Conservation (phyloP, 306 rosid species). For the Carpinus fangiana region DNA sequence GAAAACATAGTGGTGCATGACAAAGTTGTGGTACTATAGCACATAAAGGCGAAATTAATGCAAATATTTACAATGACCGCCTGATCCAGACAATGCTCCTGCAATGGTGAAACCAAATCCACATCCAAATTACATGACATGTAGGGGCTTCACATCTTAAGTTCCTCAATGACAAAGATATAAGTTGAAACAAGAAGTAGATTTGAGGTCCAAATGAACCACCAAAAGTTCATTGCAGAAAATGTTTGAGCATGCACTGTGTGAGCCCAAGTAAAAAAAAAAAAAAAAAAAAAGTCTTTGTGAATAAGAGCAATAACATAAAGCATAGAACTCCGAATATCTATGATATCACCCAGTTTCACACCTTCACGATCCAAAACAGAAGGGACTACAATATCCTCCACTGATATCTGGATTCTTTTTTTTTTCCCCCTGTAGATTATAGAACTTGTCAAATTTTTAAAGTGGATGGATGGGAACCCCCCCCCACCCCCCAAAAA, state of each 20-base stretch:
- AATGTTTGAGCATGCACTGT: background rate
- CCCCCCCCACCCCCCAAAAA: background rate
- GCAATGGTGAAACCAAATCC: conserved; percentile 35
- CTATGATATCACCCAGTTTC: background rate
- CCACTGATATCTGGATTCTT: background rate
- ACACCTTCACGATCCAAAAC: conserved; percentile 5
- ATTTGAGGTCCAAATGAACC: background rate
- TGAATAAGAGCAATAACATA: background rate
- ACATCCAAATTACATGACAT: conserved; percentile 3
- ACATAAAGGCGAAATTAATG: conserved; percentile 55
- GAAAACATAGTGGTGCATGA: conserved; percentile 63
- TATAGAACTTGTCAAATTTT: background rate
- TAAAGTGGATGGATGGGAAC: conserved; percentile 3
- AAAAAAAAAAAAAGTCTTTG: background rate
- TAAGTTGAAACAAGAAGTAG: background rate
- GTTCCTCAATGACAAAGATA: background rate
- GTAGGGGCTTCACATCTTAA: background rate
- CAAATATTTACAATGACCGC: conserved; percentile 22
- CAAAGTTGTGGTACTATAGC: conserved; percentile 47
- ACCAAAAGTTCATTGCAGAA: background rate
- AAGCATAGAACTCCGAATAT: too few relatives aligned
- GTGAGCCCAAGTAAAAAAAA: background rate
- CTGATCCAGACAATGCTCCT: conserved; percentile 41
- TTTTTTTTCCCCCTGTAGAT: background rate
- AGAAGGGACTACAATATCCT: background rate